Base-by-base conservation (phyloP, 306 rosid genomes). In the Glycine soja region DNA sequence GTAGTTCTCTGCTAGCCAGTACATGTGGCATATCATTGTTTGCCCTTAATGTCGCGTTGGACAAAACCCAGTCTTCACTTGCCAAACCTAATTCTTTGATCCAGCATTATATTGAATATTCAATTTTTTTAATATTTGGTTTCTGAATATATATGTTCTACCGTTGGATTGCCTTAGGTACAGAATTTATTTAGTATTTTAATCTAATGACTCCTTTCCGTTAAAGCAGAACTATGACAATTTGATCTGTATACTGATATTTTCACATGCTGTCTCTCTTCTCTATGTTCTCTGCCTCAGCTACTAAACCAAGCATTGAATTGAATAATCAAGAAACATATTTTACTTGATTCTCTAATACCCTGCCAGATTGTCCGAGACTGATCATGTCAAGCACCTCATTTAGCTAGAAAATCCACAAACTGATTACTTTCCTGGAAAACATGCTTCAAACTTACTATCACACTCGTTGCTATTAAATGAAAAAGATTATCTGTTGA, bases 381-480 rank as follows among this genome's bases (percentile, higher is more conserved):
- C 4, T 52, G 11, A 4, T 54, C 32, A 42, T 30, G 19, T 42
- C 32, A 50, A 69, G 77, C 48, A 61, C 40, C 34, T 24, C 70
- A 62, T 71, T 61, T 71, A 11, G 54, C 68, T 57, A 52, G 30
- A 70, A 70, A 50, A n/a, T 59, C 58, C 52, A 43, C 48, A 34
- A 75, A 77, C 4, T 38, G 13, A n/a, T 47, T 76, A 59, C 47
- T 69, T 46, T 82, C 77, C 24, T 74, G 18, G 54, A 30, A 81
- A 73, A 43, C 52, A 16, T 59, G 47, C 36, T 75, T 43, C 43
- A 54, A 64, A 36, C 77, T 54, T 61, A 14, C 32, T 3, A 32
- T 40, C 32, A 7, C 24, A 16, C 47, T 40, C 16, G 16, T 12
- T 53, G 70, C 16, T 56, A 64, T 72, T 36, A 73, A 24, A 56